A percentile compares a stretch with the other conserved stretches of the same genome.
Conservation (phyloP, 768 basidiomycete species). For the Crucibulum laeve region DNA sequence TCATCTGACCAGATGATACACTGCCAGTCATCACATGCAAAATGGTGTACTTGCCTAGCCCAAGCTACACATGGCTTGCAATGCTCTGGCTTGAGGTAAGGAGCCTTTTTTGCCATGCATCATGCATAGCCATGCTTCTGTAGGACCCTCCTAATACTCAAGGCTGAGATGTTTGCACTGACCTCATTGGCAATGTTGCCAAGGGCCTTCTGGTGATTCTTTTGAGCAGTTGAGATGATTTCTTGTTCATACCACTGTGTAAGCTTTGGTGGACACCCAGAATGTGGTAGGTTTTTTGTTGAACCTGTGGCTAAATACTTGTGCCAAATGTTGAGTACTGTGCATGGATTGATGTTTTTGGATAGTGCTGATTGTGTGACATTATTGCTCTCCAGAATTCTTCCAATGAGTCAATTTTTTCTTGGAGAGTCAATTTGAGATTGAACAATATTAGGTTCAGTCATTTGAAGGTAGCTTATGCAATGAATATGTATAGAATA, state of each 20-base stretch:
- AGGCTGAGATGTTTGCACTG: no score
- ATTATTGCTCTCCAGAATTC: no score
- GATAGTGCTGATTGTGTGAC: slow-evolving; percentile 8
- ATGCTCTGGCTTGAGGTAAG: slow-evolving; percentile 14
- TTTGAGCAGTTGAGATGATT: slow-evolving; percentile 8
- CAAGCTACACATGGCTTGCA: slow-evolving; percentile 4
- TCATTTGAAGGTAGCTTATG: slow-evolving; percentile 14
- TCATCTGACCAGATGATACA: slow-evolving; percentile 18
- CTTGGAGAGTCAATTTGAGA: no score
- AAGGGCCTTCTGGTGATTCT: slow-evolving; percentile 14
- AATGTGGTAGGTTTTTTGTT: no score
- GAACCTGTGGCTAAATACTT: no score
- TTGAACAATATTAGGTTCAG: slow-evolving; percentile 6
- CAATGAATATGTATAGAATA: slow-evolving; percentile 7
- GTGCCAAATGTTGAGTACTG: no score
- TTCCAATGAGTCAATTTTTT: no score
- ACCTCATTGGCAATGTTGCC: slow-evolving; percentile 13
- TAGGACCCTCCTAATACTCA: slow-evolving; percentile 5
- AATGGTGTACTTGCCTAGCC: slow-evolving; percentile 9
- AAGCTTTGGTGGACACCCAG: no score
- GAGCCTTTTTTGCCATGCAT: slow-evolving; percentile 17
- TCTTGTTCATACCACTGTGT: no score
- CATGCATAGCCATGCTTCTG: slow-evolving; percentile 13
- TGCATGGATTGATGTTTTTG: no score
- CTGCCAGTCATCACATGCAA: slow-evolving; percentile 4